These are phyloP conservation scores for Botryosphaeria dothidea DNA, from an alignment of 2,329 filamentous ascomycete species.

Conservation along the genomic window DNA sequence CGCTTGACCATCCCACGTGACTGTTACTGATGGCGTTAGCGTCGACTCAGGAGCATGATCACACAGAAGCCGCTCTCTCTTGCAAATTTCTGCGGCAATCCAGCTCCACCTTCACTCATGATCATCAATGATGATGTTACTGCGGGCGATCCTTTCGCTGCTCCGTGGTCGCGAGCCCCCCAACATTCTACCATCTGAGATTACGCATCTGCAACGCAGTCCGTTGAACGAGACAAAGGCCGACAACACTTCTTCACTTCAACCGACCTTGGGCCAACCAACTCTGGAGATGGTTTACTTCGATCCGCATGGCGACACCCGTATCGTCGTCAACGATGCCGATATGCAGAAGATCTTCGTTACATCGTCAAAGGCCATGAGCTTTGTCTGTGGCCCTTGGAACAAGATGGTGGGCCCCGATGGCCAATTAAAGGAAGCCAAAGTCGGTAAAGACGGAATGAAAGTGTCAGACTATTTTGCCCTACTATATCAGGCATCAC, in stretches of 20 bases:
- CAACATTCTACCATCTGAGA: too few relatives aligned
- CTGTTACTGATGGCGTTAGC: too few relatives aligned
- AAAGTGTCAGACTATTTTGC: too few relatives aligned
- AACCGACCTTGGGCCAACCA: not conserved
- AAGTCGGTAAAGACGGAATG: conserved; percentile 18
- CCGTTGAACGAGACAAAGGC: not conserved
- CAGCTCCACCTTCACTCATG: too few relatives aligned
- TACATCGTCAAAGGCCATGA: conserved; percentile 21
- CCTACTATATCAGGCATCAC: too few relatives aligned
- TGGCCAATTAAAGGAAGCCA: conserved; percentile 16
- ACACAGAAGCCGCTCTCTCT: too few relatives aligned
- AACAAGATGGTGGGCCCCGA: conserved; percentile 23
- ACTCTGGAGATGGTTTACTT: not conserved
- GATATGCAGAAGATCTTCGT: conserved; percentile 19
- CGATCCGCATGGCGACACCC: conserved; percentile 2
- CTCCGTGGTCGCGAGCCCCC: too few relatives aligned
- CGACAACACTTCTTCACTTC: not conserved
- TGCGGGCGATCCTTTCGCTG: too few relatives aligned
- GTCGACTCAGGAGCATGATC: too few relatives aligned
- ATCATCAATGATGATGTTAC: too few relatives aligned
- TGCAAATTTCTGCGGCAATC: too few relatives aligned
- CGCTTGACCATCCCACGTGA: too few relatives aligned
- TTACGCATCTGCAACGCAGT: not conserved
- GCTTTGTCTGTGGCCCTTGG: conserved; percentile 27
- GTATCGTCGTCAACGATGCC: not conserved